Conservation (phyloP, 805 yeast species). For the Hagleromyces aurorensis region DNA sequence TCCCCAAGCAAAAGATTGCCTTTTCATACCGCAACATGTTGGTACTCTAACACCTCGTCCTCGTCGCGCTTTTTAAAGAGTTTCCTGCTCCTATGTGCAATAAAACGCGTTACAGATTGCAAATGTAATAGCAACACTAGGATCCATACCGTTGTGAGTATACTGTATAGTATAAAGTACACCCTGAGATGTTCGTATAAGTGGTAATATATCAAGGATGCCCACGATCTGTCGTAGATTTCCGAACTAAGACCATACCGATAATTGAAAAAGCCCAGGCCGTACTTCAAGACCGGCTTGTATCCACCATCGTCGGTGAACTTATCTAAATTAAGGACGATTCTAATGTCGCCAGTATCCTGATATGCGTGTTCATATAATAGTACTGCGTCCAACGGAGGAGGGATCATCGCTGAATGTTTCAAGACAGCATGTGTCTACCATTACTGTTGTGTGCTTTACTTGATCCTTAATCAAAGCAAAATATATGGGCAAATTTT, state of each 20-base stretch:
- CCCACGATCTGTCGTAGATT: constrained; percentile 16
- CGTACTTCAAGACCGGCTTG: constrained; percentile 23
- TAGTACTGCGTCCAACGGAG: constrained; percentile 31
- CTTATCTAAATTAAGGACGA: constrained; percentile 23
- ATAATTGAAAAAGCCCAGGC: constrained; percentile 32
- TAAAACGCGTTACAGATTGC: constrained; percentile 4
- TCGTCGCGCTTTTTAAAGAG: constrained; percentile 10
- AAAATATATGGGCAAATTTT: too few species aligned
- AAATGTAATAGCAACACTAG: constrained; percentile 9
- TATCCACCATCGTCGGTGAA: constrained; percentile 28
- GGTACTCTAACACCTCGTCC: constrained; percentile 16
- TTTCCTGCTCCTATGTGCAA: constrained; percentile 7
- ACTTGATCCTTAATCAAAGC: too few species aligned
- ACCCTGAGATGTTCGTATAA: constrained; percentile 18
- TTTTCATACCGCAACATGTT: constrained; percentile 14
- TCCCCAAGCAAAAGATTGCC: too few species aligned
- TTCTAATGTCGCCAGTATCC: constrained; percentile 26
- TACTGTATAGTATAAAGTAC: constrained; percentile 15
- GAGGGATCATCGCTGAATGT: constrained; percentile 33
- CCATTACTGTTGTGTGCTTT: too few species aligned
- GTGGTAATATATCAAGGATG: constrained; percentile 18
- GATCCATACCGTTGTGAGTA: constrained; percentile 15
- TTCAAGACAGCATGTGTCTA: too few species aligned
- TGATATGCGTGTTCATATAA: constrained; percentile 32
- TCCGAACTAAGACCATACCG: constrained; percentile 18